Evolutionary conservation across 23 red algal species (phyloP).

Genomic region (Gracilariopsis chorda): DNA sequence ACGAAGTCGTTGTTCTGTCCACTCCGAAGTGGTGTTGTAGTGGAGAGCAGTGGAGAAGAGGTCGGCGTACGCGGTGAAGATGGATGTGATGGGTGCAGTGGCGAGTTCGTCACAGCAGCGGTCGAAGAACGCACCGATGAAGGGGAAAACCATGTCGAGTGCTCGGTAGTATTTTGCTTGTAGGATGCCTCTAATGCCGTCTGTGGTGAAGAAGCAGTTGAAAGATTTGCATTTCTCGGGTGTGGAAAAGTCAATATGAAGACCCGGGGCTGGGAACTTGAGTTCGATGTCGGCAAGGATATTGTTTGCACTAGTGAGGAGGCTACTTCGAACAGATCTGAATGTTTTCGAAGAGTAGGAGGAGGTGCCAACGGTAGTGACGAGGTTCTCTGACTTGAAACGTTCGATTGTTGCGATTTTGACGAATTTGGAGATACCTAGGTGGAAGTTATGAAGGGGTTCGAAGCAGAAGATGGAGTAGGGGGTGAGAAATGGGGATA

Average conservation of each 20-base stretch:
- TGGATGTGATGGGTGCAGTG: not conserved
- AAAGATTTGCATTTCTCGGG: not conserved
- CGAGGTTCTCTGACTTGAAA: not conserved
- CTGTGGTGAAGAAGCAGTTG: not conserved
- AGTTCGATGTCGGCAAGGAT: not conserved
- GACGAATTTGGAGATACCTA: not conserved
- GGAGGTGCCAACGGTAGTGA: not conserved
- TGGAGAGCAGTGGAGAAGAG: not conserved
- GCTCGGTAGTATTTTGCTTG: constrained; percentile 23
- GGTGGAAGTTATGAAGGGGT: not conserved
- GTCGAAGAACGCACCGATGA: constrained; percentile 4
- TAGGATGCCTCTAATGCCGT: constrained; percentile 9
- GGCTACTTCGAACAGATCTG: not conserved
- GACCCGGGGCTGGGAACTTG: not conserved
- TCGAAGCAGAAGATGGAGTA: constrained; percentile 35
- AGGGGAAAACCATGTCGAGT: constrained; percentile 43
- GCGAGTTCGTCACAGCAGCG: not conserved
- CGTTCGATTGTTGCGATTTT: not conserved
- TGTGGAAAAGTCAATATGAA: constrained; percentile 7
- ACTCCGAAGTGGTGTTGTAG: not conserved
- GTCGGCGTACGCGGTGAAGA: constrained; percentile 26
- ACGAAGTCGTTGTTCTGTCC: not conserved
- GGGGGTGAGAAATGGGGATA: not conserved
- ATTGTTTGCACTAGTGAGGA: not conserved
- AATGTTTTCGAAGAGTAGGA: not conserved